Conservation (phyloP, 371 early-diverging fungal species). For the Zopfochytrium polystomum region DNA sequence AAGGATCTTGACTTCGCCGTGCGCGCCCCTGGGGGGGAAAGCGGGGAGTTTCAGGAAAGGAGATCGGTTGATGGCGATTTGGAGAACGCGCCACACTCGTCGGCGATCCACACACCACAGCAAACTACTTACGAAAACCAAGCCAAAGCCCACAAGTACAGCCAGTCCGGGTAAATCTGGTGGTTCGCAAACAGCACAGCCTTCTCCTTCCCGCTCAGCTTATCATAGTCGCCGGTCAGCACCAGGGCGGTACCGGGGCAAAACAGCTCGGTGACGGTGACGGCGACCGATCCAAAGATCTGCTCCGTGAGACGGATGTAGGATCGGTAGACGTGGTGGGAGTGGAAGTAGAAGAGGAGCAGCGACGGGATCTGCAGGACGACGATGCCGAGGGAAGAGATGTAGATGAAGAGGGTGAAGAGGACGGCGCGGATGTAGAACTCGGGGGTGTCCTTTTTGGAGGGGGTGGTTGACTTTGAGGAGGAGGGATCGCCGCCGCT, state of each 20-base stretch:
- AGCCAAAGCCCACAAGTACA: conserved; percentile 32
- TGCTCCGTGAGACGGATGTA: conserved; percentile 27
- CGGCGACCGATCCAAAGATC: conserved; percentile 25
- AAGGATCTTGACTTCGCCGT: conserved; percentile 38
- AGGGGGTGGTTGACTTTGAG: too few species aligned
- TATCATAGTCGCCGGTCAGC: conserved; percentile 34
- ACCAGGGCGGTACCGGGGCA: conserved; percentile 26
- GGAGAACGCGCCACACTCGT: background rate
- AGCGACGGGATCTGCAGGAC: background rate
- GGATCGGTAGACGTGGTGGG: conserved; percentile 19
- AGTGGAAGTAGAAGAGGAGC: conserved; percentile 8
- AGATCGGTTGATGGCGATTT: background rate
- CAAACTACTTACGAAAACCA: conserved; percentile 16
- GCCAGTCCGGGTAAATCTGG: conserved; percentile 35
- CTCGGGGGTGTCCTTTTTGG: too few species aligned
- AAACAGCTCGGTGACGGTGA: conserved; percentile 18
- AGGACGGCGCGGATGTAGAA: background rate
- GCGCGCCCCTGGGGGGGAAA: conserved; percentile 7
- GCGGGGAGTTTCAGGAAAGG: background rate
- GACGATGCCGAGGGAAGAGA: background rate
- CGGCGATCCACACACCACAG: conserved; percentile 36
- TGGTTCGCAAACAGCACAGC: conserved; percentile 36
- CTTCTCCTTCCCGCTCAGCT: conserved; percentile 10
- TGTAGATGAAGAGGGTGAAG: background rate
- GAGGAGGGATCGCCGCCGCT: too few species aligned